Conservation (phyloP, 2,329 filamentous ascomycete genomes). For the Cercospora canescens region DNA sequence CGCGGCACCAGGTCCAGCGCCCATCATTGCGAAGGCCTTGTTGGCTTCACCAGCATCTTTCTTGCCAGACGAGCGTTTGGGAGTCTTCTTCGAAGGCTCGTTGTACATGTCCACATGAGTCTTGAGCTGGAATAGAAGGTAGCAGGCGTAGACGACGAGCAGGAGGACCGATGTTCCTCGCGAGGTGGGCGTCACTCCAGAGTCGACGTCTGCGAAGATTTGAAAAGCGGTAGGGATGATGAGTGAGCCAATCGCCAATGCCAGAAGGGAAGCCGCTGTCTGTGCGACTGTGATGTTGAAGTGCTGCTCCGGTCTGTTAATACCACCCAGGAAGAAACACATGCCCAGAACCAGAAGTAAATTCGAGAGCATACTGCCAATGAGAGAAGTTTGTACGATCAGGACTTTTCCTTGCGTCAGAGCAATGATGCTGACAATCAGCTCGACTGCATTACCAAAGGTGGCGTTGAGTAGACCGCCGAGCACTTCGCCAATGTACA, state of each 20-base stretch:
- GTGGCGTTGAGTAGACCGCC: slow-evolving; percentile 88
- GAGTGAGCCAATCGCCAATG: slow-evolving; percentile 74
- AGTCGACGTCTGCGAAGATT: slow-evolving; percentile 40
- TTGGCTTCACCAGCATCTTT: slow-evolving; percentile 52
- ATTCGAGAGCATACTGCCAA: slow-evolving; percentile 90
- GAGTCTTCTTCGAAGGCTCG: slow-evolving; percentile 74
- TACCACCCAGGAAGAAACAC: slow-evolving; percentile 86
- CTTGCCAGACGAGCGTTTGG: slow-evolving; percentile 53
- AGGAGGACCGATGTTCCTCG: slow-evolving; percentile 78
- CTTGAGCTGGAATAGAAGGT: slow-evolving; percentile 88
- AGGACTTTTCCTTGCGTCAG: slow-evolving; percentile 70
- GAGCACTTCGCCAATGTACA: slow-evolving; percentile 75
- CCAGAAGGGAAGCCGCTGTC: slow-evolving; percentile 78
- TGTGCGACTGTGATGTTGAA: slow-evolving; percentile 94
- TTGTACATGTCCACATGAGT: slow-evolving; percentile 81
- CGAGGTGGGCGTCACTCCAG: slow-evolving; percentile 51
- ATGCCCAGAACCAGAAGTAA: slow-evolving; percentile 85
- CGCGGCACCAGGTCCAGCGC: slow-evolving; percentile 53
- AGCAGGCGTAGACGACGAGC: slow-evolving; percentile 77
- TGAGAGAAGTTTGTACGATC: slow-evolving; percentile 89
- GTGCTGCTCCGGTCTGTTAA: slow-evolving; percentile 76
- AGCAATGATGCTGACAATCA: slow-evolving; percentile 75
- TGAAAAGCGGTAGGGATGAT: slow-evolving; percentile 91
- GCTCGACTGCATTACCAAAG: slow-evolving; percentile 65
- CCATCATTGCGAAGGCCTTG: slow-evolving; percentile 53